Percentiles rank a stretch among this genome's conserved stretches.
Evolutionary conservation across 208 protist species (phyloP).

Genomic region (Wallacemonas collosoma): DNA sequence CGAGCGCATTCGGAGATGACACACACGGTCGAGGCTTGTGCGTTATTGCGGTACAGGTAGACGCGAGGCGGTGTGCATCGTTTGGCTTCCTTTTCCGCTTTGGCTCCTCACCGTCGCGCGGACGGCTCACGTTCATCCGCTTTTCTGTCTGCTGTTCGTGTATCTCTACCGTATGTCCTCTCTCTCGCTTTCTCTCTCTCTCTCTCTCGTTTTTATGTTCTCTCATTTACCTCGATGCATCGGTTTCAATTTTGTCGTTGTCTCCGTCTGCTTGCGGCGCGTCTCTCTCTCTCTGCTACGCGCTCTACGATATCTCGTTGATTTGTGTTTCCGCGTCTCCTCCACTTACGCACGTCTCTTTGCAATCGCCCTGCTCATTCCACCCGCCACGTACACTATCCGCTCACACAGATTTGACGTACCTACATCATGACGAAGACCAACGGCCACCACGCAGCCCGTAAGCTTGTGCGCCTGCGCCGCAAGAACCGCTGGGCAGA

Average conservation of each 20-base stretch:
- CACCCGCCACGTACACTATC: too few species aligned
- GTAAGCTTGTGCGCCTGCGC: constrained; percentile 96
- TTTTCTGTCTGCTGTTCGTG: background rate
- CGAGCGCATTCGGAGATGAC: too few species aligned
- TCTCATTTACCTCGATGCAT: background rate
- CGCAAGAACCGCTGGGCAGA: constrained; percentile 97
- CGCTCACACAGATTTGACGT: background rate
- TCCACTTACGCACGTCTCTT: too few species aligned
- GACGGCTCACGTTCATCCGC: background rate
- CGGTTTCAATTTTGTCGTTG: too few species aligned
- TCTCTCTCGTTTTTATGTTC: constrained; percentile 6
- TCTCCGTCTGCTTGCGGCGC: too few species aligned
- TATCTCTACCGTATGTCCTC: background rate
- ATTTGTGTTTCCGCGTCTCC: too few species aligned
- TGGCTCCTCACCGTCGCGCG: background rate
- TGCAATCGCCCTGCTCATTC: too few species aligned
- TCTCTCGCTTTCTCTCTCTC: constrained; percentile 10
- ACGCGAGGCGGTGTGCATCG: too few species aligned
- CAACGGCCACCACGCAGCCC: constrained; percentile 96
- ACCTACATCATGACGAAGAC: constrained; percentile 92
- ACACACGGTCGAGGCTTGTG: too few species aligned
- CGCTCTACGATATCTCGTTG: too few species aligned
- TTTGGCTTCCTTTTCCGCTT: background rate
- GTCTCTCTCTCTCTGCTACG: too few species aligned
- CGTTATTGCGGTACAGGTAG: too few species aligned